A percentile compares a stretch with the other conserved stretches of the same genome.
phyloP scores from a whole-genome alignment of 306 rosid species.

The Vachellia pachyceras region DNA sequence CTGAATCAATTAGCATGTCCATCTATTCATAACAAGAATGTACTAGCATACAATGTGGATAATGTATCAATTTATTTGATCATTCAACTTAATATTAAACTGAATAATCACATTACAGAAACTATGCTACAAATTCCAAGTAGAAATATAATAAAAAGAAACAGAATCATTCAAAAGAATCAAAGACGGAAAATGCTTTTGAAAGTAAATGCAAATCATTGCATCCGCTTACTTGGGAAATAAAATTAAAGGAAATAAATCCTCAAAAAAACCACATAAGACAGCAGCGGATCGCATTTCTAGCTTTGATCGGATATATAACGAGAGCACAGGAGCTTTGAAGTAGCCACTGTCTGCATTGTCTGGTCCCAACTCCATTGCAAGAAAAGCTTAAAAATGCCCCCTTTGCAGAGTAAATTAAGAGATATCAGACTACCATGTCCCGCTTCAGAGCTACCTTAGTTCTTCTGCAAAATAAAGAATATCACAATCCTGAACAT shows the following conservation, averaged over 20 bases:
- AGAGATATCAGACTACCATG: constrained; percentile 41
- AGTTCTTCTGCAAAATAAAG: constrained; percentile 57
- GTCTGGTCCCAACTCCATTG: constrained; percentile 42
- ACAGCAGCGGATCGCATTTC: constrained; percentile 45
- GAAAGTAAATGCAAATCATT: constrained; percentile 39
- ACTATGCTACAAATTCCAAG: too few species aligned
- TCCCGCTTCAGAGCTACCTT: constrained; percentile 44
- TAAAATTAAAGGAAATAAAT: constrained; percentile 25
- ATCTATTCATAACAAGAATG: not conserved
- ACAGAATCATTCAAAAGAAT: not conserved
- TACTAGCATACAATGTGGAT: not conserved
- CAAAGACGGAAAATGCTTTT: constrained; percentile 22
- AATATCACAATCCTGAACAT: constrained; percentile 6
- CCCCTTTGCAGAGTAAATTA: constrained; percentile 45
- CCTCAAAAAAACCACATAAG: constrained; percentile 14
- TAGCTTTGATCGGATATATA: constrained; percentile 49
- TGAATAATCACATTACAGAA: not conserved
- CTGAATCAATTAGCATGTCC: not conserved
- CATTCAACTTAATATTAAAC: not conserved
- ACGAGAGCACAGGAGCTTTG: constrained; percentile 44
- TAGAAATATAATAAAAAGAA: too few species aligned
- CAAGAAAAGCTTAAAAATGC: constrained; percentile 52
- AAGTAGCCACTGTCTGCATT: constrained; percentile 39
- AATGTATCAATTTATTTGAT: not conserved
- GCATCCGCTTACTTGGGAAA: constrained; percentile 15